Base-by-base conservation (phyloP, 2,329 filamentous ascomycete species). In the Fusarium buharicum region DNA sequence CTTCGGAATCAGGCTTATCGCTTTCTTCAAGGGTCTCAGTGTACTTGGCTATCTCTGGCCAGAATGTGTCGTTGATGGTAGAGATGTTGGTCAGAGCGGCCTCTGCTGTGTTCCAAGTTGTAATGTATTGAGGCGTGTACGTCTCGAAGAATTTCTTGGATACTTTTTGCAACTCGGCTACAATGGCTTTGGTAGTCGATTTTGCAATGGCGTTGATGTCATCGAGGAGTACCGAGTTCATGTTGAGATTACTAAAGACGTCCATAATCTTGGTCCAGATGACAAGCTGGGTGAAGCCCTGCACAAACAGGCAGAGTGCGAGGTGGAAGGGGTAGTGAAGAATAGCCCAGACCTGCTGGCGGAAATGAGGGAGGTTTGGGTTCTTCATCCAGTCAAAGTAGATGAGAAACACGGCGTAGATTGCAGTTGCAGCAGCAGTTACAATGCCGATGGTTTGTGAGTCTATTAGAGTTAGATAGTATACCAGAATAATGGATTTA, bases 341-440 rank as follows among this genome's bases (percentile, higher is more conserved):
- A 3, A 78, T 53, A 0, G 82, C 79, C 84, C 84, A 87, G 48
- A 86, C 73, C 46, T 87, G 84, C 62, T 90, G 87, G 5, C 84
- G 81, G 40, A 85, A 76, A 72, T 79, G 55, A 73, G 84, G 72
- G 78, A 81, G 84, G 28, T 87, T 81, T 55, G 86, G 82, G 46
- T 85, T 85, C 69, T 88, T 87, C 73, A 88, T 85, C 84, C 85
- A 89, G 64, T 89, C 79, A 50, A 90, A 82, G 58, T 82, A 81
- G 31, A 80, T 68, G 49, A 81, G 75, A 66, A 80, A 82, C 46
- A 81, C 72, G 39, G 78, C 74, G 66, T 81, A 82, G 22, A 81
- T 75, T n/a, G 77, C 76, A 6, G 76, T 73, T 0, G 75, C 68
- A 2, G 76, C 74, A 1, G 78, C 72, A 0, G 74, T 74, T 10